Conservation (phyloP, 2,329 filamentous ascomycete species). For the Colletotrichum sp. region DNA sequence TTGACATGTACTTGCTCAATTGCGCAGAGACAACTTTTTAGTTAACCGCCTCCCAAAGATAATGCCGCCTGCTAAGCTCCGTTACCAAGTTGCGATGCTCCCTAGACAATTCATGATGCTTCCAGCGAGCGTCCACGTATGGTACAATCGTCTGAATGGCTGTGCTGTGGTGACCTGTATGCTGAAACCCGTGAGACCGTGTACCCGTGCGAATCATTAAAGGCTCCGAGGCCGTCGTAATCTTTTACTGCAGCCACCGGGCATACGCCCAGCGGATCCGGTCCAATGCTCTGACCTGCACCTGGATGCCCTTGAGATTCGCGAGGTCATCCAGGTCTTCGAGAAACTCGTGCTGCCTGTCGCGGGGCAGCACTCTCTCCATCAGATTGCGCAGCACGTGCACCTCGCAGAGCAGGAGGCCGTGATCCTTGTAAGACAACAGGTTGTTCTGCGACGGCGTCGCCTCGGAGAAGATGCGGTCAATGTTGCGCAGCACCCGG, state of each 20-base stretch:
- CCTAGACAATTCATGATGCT: constrained; percentile 15
- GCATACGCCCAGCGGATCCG: constrained; percentile 91
- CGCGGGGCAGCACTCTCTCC: constrained; percentile 70
- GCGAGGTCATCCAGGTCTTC: constrained; percentile 88
- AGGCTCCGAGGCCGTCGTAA: background rate
- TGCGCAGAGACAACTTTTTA: constrained; percentile 12
- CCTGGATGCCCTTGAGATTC: constrained; percentile 79
- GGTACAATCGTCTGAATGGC: constrained; percentile 5
- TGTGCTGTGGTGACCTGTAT: constrained; percentile 19
- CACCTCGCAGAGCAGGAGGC: constrained; percentile 86
- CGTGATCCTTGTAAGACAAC: constrained; percentile 91
- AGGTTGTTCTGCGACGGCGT: constrained; percentile 74
- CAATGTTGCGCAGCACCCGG: constrained; percentile 84
- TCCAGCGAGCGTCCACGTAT: constrained; percentile 7
- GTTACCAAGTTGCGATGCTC: constrained; percentile 15
- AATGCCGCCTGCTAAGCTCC: constrained; percentile 22
- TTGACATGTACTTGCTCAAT: background rate
- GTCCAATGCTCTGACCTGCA: constrained; percentile 80
- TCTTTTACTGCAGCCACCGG: constrained; percentile 65
- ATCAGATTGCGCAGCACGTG: constrained; percentile 80
- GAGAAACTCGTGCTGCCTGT: constrained; percentile 82
- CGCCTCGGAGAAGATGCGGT: constrained; percentile 76
- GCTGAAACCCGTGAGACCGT: constrained; percentile 14
- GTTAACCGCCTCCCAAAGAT: constrained; percentile 7
- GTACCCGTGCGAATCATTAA: constrained; percentile 19